Percentiles rank a stretch among this genome's conserved stretches.
phyloP scores from a whole-genome alignment of 345 rosid genomes.

The Litchi chinensis region DNA sequence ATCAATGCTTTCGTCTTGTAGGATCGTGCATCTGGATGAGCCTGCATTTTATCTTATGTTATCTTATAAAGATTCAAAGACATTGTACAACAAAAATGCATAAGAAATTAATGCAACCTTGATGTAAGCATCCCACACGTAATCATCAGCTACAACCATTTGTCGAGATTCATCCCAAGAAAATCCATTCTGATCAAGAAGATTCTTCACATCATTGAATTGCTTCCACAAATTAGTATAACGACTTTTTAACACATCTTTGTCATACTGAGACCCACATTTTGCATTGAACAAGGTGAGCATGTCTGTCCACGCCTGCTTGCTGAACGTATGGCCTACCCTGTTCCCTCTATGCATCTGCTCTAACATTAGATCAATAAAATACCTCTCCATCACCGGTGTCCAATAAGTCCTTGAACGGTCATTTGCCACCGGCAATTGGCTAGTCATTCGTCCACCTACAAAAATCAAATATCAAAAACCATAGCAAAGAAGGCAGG shows the following conservation, averaged over 20 bases:
- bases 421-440: slow-evolving; percentile 45
- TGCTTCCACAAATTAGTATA: slow-evolving; percentile 82
- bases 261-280: slow-evolving; percentile 78
- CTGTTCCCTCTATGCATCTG: slow-evolving; percentile 77
- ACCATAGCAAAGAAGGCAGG: neutral
- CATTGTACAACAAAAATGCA: slow-evolving; percentile 5
- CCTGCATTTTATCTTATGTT: slow-evolving; percentile 45
- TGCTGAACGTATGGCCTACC: slow-evolving; percentile 79
- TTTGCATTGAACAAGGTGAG: slow-evolving; percentile 58
- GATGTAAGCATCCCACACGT: slow-evolving; percentile 60
- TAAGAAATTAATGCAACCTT: slow-evolving; percentile 46
- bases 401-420: slow-evolving; percentile 88
- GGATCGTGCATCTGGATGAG: slow-evolving; percentile 66
- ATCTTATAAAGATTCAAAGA: slow-evolving; percentile 9
- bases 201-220: slow-evolving; percentile 69
- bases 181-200: slow-evolving; percentile 70
- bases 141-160: slow-evolving; percentile 72
- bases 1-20: slow-evolving; percentile 72
- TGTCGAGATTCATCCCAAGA: slow-evolving; percentile 79
- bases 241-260: slow-evolving; percentile 74
- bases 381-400: slow-evolving; percentile 81
- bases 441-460: slow-evolving; percentile 41
- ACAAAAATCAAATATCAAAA: neutral
- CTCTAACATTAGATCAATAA: slow-evolving; percentile 85
- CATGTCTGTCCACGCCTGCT: slow-evolving; percentile 89